Conservation (phyloP, 2,329 filamentous ascomycete genomes). For the Helicocarpus griseus region DNA sequence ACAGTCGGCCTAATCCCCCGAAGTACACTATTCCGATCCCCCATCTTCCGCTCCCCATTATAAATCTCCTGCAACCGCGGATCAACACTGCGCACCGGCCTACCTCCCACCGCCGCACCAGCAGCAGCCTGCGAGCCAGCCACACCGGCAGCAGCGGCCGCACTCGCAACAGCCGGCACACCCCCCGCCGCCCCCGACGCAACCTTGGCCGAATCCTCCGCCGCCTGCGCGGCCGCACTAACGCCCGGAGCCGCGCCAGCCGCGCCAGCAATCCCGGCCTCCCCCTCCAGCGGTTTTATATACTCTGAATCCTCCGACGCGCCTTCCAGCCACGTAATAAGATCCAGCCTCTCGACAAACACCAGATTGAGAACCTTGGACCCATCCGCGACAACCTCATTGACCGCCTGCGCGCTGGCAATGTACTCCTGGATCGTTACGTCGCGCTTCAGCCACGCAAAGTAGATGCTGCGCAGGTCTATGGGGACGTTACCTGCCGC, state of each 20-base stretch:
- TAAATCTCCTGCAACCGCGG: conserved; percentile 81
- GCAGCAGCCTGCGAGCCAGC: conserved; percentile 35
- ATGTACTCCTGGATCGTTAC: conserved; percentile 86
- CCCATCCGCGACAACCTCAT: conserved; percentile 54
- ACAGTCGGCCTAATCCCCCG: conserved; percentile 83
- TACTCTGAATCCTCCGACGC: conserved; percentile 86
- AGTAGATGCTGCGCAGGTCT: conserved; percentile 89
- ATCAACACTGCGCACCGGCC: conserved; percentile 62
- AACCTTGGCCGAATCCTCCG: conserved; percentile 39
- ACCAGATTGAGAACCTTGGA: conserved; percentile 76
- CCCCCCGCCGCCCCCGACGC: conserved; percentile 41
- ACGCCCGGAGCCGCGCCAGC: conserved; percentile 37
- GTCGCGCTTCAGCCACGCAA: conserved; percentile 91
- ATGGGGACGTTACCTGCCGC: conserved; percentile 54
- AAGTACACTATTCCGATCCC: conserved; percentile 80
- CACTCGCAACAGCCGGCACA: conserved; percentile 27
- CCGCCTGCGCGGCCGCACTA: conserved; percentile 35
- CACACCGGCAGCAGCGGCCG: conserved; percentile 25
- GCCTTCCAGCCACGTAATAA: conserved; percentile 88
- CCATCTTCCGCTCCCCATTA: conserved; percentile 80
- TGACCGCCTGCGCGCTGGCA: conserved; percentile 67
- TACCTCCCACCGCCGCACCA: conserved; percentile 28
- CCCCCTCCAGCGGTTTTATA: conserved; percentile 64
- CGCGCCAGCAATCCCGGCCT: conserved; percentile 33
- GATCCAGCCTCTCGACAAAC: conserved; percentile 82